Evolutionary conservation across 148 eudicot species (phyloP).

Genomic region (Rhododendron henanense): DNA sequence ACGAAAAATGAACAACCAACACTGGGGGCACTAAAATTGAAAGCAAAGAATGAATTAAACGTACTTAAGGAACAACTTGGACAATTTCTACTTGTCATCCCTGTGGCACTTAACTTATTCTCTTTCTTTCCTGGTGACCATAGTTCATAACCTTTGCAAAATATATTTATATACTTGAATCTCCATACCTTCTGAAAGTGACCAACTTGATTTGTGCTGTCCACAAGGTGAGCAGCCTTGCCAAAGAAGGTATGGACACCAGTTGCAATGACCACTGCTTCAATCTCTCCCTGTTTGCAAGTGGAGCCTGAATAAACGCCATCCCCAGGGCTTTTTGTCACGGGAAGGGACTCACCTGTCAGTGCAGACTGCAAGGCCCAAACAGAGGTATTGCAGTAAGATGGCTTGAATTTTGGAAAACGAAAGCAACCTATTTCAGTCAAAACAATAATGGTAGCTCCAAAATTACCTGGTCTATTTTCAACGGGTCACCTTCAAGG

Average conservation of each 20-base stretch:
- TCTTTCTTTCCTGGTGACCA: background rate
- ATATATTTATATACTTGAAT: background rate
- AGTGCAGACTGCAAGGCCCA: conserved; percentile 24
- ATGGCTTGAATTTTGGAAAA: background rate
- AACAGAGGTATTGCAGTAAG: background rate
- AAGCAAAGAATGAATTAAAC: background rate
- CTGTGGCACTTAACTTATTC: background rate
- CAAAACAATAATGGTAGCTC: background rate
- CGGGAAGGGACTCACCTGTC: conserved; percentile 57
- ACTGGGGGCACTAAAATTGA: no score
- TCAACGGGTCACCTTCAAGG: conserved; percentile 33
- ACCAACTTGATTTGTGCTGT: conserved; percentile 48
- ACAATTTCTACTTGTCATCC: background rate
- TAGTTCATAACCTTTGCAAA: background rate
- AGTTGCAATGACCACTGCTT: conserved; percentile 51
- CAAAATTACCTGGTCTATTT: conserved; percentile 26
- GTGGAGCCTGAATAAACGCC: conserved; percentile 55
- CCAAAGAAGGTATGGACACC: conserved; percentile 56
- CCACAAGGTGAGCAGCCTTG: conserved; percentile 61
- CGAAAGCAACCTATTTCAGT: background rate
- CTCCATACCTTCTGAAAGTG: conserved; percentile 52
- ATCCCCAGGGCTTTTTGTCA: conserved; percentile 40
- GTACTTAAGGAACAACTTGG: background rate
- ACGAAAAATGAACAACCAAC: no score
- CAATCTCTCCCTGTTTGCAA: conserved; percentile 56